Base-by-base conservation (phyloP, 1,284 basidiomycete species). In the Ceratobasidium sp. region DNA sequence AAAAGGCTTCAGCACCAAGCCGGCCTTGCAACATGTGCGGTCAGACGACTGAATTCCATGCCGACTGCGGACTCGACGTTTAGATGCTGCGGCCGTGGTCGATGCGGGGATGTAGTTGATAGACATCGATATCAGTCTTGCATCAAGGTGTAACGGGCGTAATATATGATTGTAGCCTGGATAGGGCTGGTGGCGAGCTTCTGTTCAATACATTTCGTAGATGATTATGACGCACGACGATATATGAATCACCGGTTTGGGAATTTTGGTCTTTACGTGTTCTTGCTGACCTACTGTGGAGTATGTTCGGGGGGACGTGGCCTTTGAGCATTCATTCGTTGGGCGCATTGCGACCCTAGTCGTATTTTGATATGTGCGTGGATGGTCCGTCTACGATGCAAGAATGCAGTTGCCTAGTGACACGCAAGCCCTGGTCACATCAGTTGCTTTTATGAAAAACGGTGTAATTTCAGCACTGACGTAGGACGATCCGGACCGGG, bases 141-240 rank as follows among this genome's bases (percentile, higher is more conserved):
- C 33, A 44, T 23, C 38, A 65, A 65, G 38, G 44, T 44, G 62
- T 65, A 41, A 14, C n/a, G 10, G 23, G 62, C 41, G 60, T 41
- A 65, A 35, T 48, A 46, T 44, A 27, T 44, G 23, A 65, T 65
- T 8, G 20, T 48, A 41, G 27, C 23, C 62, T 41, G 44, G 23
- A 62, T 62, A 14, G 20, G 44, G n/a, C 33, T 35, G 62, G 62
- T 65, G 62, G 38, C 41, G 27, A 23, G 62, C 62, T 65, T 65
- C 62, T 65, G n/a, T 46, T 48, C 62, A 65, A 65, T 65, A 46
- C n/a, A 65, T 27, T 65, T 46, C 41, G 44, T 14, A 12, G 41
- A 16, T 48, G 33, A 14, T 46, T 65, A 48, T 48, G 62, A 65
- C 62, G 44, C 62, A 27, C 62, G 30, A 18, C 16, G 46, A 20